Evolutionary conservation across 108 stramenopile genomes (phyloP).

Genomic region (Discostella stelligeroides): DNA sequence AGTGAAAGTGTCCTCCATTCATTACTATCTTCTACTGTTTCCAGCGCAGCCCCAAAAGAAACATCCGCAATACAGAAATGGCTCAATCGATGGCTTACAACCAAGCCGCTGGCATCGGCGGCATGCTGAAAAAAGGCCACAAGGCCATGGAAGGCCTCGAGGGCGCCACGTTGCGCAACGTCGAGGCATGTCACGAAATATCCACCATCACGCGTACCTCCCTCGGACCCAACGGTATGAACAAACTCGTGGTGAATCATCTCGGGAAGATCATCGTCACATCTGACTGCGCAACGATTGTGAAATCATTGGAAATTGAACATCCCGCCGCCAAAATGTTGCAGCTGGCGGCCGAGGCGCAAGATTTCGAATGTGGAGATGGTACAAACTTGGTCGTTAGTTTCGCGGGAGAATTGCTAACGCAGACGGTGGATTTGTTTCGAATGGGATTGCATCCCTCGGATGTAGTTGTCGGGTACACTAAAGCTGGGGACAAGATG

Average conservation of each 20-base stretch:
- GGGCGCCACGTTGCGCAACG: constrained; percentile 83
- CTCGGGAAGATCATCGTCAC: constrained; percentile 98
- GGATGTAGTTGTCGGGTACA: constrained; percentile 93
- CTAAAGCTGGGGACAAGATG: constrained; percentile 70
- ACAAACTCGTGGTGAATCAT: constrained; percentile 99
- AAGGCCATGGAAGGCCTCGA: constrained; percentile 61
- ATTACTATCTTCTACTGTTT: background rate
- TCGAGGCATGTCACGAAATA: constrained; percentile 94
- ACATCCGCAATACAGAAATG: constrained; percentile 37
- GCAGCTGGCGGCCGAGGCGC: constrained; percentile 90
- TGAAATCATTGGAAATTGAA: constrained; percentile 94
- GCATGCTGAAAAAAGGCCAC: constrained; percentile 90
- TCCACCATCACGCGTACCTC: constrained; percentile 92
- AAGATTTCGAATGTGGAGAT: constrained; percentile 96
- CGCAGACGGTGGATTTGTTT: constrained; percentile 91
- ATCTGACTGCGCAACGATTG: constrained; percentile 94
- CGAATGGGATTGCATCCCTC: constrained; percentile 91
- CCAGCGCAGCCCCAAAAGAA: too few species aligned
- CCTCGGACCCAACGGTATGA: constrained; percentile 97
- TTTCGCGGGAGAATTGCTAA: constrained; percentile 92
- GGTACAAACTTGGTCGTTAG: constrained; percentile 93
- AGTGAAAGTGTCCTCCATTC: too few species aligned
- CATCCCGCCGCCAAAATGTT: constrained; percentile 99
- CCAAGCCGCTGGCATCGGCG: constrained; percentile 81
- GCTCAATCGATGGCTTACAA: constrained; percentile 88